Base-by-base conservation (phyloP, 2,329 filamentous ascomycete species). In the Pestalotiopsis sp. region DNA sequence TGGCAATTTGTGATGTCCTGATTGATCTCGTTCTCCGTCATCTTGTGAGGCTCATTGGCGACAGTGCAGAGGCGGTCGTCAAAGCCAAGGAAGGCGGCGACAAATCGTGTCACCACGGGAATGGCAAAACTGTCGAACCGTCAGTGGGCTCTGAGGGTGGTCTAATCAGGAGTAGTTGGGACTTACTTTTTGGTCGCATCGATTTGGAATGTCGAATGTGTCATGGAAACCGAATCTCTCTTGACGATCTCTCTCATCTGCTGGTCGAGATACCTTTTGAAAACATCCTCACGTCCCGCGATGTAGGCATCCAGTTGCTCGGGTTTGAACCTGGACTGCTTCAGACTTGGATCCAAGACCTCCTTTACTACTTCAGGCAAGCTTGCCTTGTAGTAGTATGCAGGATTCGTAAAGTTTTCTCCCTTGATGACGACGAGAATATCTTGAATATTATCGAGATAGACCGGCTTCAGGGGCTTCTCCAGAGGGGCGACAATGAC, bases 21-120 rank as follows among this genome's bases (percentile, higher is more conserved):
- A 56, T 75, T 75, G 13, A 76, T 72, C 63, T 74, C 69, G 41
- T 76, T 76, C 25, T 73, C 72, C 27, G 66, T 71, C 63, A 69
- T 73, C 25, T 69, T 67, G 14, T 56, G 69, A 7, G 31, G 31
- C 1, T 70, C 69, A 27, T 65, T 68, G 23, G 61, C 25, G 36
- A 66, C 68, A 23, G 70, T 67, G 38, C 69, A 65, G 25, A 74
- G 67, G 4, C 69, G 68, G 20, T 74, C 23, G 39, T 66, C 67
- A 59, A 73, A 75, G 4, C 73, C 73, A 6, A 75, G 70, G 52
- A 75, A 73, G 38, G 74, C 78, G 0, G 76, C 80, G 11, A 76
- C 73, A 39, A 79, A 80, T 67, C 74, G 76, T 4, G 78, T 78
- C 12, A 74, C 72, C 6, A 74, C 69, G 13, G 73, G 73, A 41